Conservation (phyloP, 75 land plant species). For the Isoetes taiwanensis region DNA sequence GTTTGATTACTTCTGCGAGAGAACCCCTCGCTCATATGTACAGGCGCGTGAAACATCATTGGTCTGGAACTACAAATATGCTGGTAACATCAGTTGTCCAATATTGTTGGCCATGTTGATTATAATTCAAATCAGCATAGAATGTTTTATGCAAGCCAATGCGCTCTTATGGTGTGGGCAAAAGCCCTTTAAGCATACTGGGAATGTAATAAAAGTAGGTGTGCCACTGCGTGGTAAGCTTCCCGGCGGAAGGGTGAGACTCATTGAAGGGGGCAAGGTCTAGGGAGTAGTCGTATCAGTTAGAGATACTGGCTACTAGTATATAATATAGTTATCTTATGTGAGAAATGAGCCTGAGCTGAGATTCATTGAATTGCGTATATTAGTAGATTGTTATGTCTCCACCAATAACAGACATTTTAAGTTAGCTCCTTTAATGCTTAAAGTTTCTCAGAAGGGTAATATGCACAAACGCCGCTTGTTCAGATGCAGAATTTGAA, state of each 20-base stretch:
- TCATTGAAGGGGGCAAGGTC: too few relatives aligned
- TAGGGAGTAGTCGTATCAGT: too few relatives aligned
- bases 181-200: neutral
- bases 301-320: too few relatives aligned
- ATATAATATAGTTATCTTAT: neutral
- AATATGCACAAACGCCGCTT: neutral
- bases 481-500: constrained; percentile 83
- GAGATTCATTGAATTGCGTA: neutral
- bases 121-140: too few relatives aligned
- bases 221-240: neutral
- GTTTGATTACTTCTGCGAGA: constrained; percentile 90
- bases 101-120: neutral
- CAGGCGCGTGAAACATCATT: constrained; percentile 88
- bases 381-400: neutral
- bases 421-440: neutral
- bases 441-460: too few relatives aligned
- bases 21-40: constrained; percentile 89
- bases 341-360: neutral
- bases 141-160: neutral
- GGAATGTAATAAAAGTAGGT: too few relatives aligned
- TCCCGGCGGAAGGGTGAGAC: too few relatives aligned
- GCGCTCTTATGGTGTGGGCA: neutral
- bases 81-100: constrained; percentile 32
- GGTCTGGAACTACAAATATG: constrained; percentile 98
- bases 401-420: neutral